These are phyloP conservation scores for Coemansia sp. DNA, from an alignment of 192 early-diverging fungal species.

Conservation along the genomic window DNA sequence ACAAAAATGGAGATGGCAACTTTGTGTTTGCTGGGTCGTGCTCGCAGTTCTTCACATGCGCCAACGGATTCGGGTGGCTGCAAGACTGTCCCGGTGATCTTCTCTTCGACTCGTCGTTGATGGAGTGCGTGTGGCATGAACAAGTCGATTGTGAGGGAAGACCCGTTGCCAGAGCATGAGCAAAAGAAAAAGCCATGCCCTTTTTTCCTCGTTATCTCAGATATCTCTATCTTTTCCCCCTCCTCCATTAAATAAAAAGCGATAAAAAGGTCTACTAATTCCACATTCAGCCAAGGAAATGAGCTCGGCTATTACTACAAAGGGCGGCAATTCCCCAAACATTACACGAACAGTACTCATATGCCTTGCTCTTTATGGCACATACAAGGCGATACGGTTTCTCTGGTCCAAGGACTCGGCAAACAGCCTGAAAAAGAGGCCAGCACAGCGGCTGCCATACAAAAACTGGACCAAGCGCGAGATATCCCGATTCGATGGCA, in stretches of 20 bases:
- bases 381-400: conserved; percentile 8
- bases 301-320: background rate
- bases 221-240: background rate
- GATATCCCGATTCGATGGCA: conserved; percentile 30
- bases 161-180: conserved; percentile 1
- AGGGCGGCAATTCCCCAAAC: background rate
- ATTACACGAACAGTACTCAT: conserved; percentile 12
- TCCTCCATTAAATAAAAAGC: background rate
- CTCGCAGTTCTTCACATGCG: conserved; percentile 41
- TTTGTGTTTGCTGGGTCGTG: conserved; percentile 34
- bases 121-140: conserved; percentile 37
- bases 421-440: conserved; percentile 27
- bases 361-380: conserved; percentile 25
- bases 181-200: background rate
- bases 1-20: conserved; percentile 36
- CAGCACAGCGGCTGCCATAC: conserved; percentile 7
- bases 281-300: background rate
- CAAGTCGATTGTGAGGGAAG: conserved; percentile 36
- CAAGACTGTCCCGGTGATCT: conserved; percentile 40
- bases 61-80: conserved; percentile 47
- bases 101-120: conserved; percentile 33
- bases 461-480: conserved; percentile 46
- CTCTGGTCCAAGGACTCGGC: conserved; percentile 36
- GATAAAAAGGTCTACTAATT: too few species aligned
- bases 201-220: too few species aligned